Base-by-base conservation (phyloP, 495 filamentous ascomycete genomes). In the Tuber melanosporum region DNA sequence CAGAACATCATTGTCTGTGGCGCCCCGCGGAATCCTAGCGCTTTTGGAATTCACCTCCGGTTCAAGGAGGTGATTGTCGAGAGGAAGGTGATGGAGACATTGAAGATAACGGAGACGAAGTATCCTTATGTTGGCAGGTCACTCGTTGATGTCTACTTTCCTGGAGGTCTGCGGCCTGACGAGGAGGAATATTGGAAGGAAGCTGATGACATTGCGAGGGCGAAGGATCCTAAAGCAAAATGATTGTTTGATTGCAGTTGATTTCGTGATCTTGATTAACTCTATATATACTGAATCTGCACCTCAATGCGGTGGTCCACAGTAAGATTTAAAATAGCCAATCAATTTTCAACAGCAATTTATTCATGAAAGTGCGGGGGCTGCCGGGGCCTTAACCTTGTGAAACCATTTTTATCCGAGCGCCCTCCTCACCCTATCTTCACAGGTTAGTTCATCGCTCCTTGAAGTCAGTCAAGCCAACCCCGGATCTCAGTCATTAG, bases 1-100 rank as follows among this genome's bases (percentile, higher is more conserved):
- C 86, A 87, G 72, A 87, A 86, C 71, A 78, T 86, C 26, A 76
- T 85, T 47, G 84, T 85, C 22, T 85, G 84, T 2, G 85, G 84
- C 26, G 77, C 73, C 49, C 75, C 75, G 45, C 77, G 85, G 10
- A 77, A 72, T 0, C 85, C 84, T 0, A 76, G 52, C 0, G 80
- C 77, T 39, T 83, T 84, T 76, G 85, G 84, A 0, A 78, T 86
- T 1, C 84, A 78, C 10, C 72, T 86, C 19, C 73, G 82, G 1
- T 82, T 78, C 49, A 75, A 71, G 10, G 77, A 75, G 26, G 81
- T 78, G 2, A 79, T 85, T 52, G 80, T 73, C 5, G 74, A 82
- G 57, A 62, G 66, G 14, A 85, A 84, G 73, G 83, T 84, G 12
- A 85, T 86, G 85, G 49, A 76, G 26, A 83, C 83, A 20, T 70